Conservation (phyloP, 2,329 filamentous ascomycete genomes). For the Blastomyces gilchristii region DNA sequence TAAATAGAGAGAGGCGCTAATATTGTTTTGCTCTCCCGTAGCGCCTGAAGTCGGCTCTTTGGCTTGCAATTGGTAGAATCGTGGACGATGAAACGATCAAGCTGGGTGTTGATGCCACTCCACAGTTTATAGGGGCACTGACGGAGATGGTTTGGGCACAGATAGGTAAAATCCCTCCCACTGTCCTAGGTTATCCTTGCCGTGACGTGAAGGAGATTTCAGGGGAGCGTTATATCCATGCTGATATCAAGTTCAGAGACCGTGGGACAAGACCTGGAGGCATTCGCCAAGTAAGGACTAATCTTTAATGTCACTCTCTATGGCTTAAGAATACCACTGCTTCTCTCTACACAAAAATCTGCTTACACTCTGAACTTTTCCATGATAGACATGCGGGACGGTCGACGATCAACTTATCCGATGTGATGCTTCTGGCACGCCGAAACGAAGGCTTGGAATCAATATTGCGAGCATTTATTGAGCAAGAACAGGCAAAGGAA, state of each 20-base stretch:
- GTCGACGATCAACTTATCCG: constrained; percentile 68
- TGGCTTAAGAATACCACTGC: neutral
- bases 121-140: constrained; percentile 76
- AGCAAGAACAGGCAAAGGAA: constrained; percentile 17
- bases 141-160: constrained; percentile 83
- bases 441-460: constrained; percentile 76
- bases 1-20: neutral
- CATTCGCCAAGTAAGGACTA: constrained; percentile 44
- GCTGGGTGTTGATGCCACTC: constrained; percentile 72
- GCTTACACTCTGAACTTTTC: constrained; percentile 1
- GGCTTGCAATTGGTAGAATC: constrained; percentile 75
- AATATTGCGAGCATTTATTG: constrained; percentile 47
- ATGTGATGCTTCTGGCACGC: constrained; percentile 76
- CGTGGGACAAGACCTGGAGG: constrained; percentile 51
- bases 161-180: constrained; percentile 49
- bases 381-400: constrained; percentile 64
- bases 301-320: neutral
- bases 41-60: constrained; percentile 75
- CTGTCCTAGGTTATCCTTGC: neutral
- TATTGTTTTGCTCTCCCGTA: constrained; percentile 28
- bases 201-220: neutral
- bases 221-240: neutral
- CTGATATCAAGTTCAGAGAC: constrained; percentile 34
- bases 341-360: neutral
- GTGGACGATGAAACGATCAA: constrained; percentile 73